Evolutionary conservation across 441 rosid species (phyloP).

Genomic region (Erodium texanum): DNA sequence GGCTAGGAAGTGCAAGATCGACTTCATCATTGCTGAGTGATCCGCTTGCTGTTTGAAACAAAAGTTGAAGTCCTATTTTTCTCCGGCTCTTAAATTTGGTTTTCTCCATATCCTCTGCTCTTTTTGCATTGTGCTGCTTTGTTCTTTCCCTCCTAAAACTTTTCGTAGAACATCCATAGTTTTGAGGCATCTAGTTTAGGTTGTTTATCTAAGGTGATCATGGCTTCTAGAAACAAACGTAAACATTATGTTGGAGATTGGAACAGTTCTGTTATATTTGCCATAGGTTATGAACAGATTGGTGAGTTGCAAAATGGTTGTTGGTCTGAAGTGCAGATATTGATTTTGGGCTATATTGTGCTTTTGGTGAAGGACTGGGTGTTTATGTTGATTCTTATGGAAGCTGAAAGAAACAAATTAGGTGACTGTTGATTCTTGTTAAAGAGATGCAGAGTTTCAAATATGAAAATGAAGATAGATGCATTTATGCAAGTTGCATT

Average conservation of each 20-base stretch:
- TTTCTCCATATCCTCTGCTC: constrained; percentile 12
- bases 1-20: constrained; percentile 29
- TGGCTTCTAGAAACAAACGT: constrained; percentile 18
- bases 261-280: constrained; percentile 17
- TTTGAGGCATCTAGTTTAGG: constrained; percentile 28
- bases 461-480: not conserved
- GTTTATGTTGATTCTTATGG: constrained; percentile 16
- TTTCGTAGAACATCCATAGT: constrained; percentile 11
- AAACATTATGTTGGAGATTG: constrained; percentile 21
- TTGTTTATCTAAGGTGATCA: constrained; percentile 21
- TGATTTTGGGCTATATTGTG: constrained; percentile 18
- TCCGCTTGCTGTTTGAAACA: constrained; percentile 27
- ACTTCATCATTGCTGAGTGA: constrained; percentile 21
- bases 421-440: constrained; percentile 17
- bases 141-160: not conserved
- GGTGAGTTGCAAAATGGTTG: constrained; percentile 23
- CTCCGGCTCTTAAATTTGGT: constrained; percentile 8
- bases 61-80: constrained; percentile 18
- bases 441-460: constrained; percentile 19
- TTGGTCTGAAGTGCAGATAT: constrained; percentile 17
- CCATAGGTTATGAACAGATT: constrained; percentile 24
- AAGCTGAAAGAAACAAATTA: constrained; percentile 20
- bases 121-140: not conserved
- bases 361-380: constrained; percentile 18
- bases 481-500: not conserved